Base-by-base conservation (phyloP, 495 filamentous ascomycete genomes). In the Jackrogersella minutella region DNA sequence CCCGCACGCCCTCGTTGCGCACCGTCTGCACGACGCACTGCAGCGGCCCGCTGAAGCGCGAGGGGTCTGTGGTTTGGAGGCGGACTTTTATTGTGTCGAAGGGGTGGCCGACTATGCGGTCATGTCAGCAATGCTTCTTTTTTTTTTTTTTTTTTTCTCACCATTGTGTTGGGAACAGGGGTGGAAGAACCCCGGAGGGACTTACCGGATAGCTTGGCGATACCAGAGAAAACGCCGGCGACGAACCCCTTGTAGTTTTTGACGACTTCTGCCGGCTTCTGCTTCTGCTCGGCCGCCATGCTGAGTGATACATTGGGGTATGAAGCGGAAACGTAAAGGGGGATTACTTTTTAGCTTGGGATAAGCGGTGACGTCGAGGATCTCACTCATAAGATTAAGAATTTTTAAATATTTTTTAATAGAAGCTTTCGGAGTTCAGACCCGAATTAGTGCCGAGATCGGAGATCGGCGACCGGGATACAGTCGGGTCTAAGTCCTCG, bases 1-100 rank as follows among this genome's bases (percentile, higher is more conserved):
- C 93, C 19, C 77, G 74, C 28, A 94, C 74, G 11, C 92, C 91
- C 74, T 97, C 93, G 72, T 92, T 88, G 39, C 88, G 86, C 41
- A 96, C 36, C 11, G 92, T 97, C 68, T 91, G 88, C 36, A 90
- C 72, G 2, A 97, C 80, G 72, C 95, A 99, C 70, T 96, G 87
- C n/a, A 94, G 71, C 0, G 95, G 93, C 1, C 95, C 95, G 44
- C 79, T 80, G 81, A 99, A 99, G 64, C 90, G 92, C 0, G 82
- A 74, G 50, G 87, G 74, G 67, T 87, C 78, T 47, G 90, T 90
- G n/a, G 95, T 97, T 75, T 99, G 95, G 17, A 99, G 81, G 19
- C 95, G 91, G 63, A 97, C 93, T 78, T 98, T 97, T 76, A 98
- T 88, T 0, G 94, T 98, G 75, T 98, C 94, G 81, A 98, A 98